phyloP scores from a whole-genome alignment of 805 yeast species.

The Hanseniaspora vineae region DNA sequence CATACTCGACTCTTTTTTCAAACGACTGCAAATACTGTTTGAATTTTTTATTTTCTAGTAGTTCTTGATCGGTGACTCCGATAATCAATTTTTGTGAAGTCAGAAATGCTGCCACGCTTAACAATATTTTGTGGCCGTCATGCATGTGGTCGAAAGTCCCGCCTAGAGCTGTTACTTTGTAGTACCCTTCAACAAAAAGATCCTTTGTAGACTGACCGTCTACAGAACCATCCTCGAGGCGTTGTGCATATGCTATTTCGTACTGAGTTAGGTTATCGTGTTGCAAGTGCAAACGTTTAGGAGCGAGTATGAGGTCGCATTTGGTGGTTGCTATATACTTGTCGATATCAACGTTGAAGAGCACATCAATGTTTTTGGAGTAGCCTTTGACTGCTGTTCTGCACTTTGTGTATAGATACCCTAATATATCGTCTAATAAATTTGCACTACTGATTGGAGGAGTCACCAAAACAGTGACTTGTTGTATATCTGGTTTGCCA shows the following conservation, averaged over 20 bases:
- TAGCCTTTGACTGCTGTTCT: neutral
- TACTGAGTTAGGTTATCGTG: neutral
- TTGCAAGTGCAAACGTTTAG: neutral
- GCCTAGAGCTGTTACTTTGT: slow-evolving; percentile 53
- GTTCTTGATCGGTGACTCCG: slow-evolving; percentile 70
- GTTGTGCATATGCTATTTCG: neutral
- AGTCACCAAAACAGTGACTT: neutral
- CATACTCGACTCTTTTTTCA: slow-evolving; percentile 34
- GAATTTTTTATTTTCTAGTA: slow-evolving; percentile 64
- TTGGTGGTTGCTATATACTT: neutral
- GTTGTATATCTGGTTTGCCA: neutral
- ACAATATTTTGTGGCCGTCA: slow-evolving; percentile 82
- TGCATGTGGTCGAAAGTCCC: slow-evolving; percentile 97
- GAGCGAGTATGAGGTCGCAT: neutral
- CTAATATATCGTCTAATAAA: neutral
- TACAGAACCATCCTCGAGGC: too few species aligned
- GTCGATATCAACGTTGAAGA: neutral
- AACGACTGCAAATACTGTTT: slow-evolving; percentile 51
- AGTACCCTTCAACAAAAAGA: slow-evolving; percentile 15
- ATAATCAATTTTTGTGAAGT: slow-evolving; percentile 46
- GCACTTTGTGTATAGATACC: neutral
- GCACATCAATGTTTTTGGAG: neutral
- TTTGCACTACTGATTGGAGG: neutral
- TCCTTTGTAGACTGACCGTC: slow-evolving; percentile 2
- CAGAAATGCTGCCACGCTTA: slow-evolving; percentile 58